Percentiles rank a stretch among this genome's conserved stretches.
Conservation (phyloP, 371 early-diverging fungal genomes). For the Mucor mucedo region DNA sequence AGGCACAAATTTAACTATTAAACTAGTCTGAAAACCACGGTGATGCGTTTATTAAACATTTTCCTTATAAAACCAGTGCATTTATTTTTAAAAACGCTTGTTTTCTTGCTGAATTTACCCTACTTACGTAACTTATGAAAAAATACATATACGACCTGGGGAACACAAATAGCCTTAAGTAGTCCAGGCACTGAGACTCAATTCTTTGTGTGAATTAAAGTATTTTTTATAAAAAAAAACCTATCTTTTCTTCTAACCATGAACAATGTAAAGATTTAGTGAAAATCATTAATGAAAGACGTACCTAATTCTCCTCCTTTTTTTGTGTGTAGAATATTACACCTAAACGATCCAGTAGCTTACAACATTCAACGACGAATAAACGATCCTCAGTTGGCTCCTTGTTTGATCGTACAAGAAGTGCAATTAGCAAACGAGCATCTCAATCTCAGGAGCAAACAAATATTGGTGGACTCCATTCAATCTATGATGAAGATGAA, state of each 20-base stretch:
- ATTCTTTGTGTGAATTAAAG: too few relatives aligned
- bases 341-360: constrained; percentile 26
- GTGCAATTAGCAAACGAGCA: constrained; percentile 16
- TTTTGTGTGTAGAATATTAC: neutral
- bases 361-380: constrained; percentile 2
- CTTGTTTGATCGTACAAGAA: constrained; percentile 25
- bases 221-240: neutral
- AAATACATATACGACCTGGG: too few relatives aligned
- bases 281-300: neutral
- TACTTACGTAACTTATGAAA: too few relatives aligned
- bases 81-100: too few relatives aligned
- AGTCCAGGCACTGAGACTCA: too few relatives aligned
- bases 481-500: constrained; percentile 26
- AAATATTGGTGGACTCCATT: neutral
- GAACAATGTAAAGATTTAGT: neutral
- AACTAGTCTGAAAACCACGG: neutral
- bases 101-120: too few relatives aligned
- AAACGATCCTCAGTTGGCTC: constrained; percentile 18
- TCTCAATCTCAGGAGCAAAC: constrained; percentile 8
- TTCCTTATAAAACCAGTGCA: too few relatives aligned
- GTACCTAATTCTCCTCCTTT: neutral
- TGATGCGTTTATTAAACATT: too few relatives aligned
- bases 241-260: neutral
- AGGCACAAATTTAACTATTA: too few relatives aligned
- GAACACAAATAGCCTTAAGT: too few relatives aligned